Conservation (phyloP, 1,284 basidiomycete genomes). For the Ceratobasidium sp. region DNA sequence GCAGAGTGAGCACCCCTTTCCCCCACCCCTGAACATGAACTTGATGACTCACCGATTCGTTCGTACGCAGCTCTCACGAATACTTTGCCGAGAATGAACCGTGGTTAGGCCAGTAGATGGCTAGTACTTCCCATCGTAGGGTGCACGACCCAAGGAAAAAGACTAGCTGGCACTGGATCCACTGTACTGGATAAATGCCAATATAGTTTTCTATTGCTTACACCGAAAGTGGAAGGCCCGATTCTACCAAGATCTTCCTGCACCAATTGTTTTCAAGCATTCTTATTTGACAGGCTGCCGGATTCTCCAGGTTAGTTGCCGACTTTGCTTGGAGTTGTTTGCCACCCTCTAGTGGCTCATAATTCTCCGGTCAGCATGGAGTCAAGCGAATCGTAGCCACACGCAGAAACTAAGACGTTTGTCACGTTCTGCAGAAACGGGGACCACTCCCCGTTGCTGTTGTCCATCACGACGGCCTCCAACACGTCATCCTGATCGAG, state of each 20-base stretch:
- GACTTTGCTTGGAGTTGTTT: neutral
- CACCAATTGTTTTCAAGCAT: neutral
- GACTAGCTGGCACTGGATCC: neutral
- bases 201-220: neutral
- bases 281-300: conserved; percentile 2
- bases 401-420: conserved; percentile 28
- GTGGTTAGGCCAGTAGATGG: conserved; percentile 35
- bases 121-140: conserved; percentile 26
- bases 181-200: conserved; percentile 1
- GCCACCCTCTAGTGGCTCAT: neutral
- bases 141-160: neutral
- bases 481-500: conserved; percentile 37
- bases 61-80: conserved; percentile 35
- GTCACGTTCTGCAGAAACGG: conserved; percentile 34
- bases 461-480: conserved; percentile 42
- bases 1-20: conserved; percentile 30
- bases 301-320: neutral
- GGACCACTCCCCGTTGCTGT: conserved; percentile 37
- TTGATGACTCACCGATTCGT: conserved; percentile 5
- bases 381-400: conserved; percentile 39
- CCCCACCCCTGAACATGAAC: neutral
- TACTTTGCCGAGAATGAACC: conserved; percentile 47
- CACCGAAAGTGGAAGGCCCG: neutral
- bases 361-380: conserved; percentile 39
- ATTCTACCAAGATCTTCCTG: conserved; percentile 1